Base-by-base conservation (phyloP, 768 basidiomycete species). In the Cystobasidium onofrii region DNA sequence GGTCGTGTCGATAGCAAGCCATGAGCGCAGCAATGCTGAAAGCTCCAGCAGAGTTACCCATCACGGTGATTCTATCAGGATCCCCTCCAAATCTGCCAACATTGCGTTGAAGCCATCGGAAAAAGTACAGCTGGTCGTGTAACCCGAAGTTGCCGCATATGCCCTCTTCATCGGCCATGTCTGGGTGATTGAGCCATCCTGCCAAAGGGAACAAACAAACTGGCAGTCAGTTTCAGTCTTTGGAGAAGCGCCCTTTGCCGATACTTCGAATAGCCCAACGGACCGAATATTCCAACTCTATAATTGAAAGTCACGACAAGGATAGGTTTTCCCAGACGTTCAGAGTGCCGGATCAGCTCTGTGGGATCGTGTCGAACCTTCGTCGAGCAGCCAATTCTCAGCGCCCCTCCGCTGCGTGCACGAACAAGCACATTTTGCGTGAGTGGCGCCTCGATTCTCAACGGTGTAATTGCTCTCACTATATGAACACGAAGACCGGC, bases 111-210 rank as follows among this genome's bases (percentile, higher is more conserved):
- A 63, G 36, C 61, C 61, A 63, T n/a, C 61, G 23, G 13, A 63
- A 39, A n/a, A 39, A 31, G 61, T 33, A 39, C 29, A 31, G 61
- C 31, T 63, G 61, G 33, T 63, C 61, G 61, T 63, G 61, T n/a
- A 63, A n/a, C 15, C 61, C 61, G n/a, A 33, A 6, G 33, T 63
- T 63, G 33, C 52, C 52, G 27, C 27, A n/a, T 6, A 54, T 54
- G 52, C 52, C 52, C 10, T 54, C 52, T 10, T 29, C 27, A 29
- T 54, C 52, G 6, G 52, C 20, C 4, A 54, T 54, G n/a, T 54
- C 52, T 4, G 52, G 52, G 27, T 54, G 52, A 54, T 54, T 54
- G 20, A 54, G 27, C 52, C 52, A 54, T 54, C 52, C 52, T 54
- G 27, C 44, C 13, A 46, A 54, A n/a, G 27, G 6, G 52, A 29